Evolutionary conservation across 1,284 basidiomycete genomes (phyloP), one percentile per base, ranked within the genome.

Genomic region (Ganoderma multipileum): DNA sequence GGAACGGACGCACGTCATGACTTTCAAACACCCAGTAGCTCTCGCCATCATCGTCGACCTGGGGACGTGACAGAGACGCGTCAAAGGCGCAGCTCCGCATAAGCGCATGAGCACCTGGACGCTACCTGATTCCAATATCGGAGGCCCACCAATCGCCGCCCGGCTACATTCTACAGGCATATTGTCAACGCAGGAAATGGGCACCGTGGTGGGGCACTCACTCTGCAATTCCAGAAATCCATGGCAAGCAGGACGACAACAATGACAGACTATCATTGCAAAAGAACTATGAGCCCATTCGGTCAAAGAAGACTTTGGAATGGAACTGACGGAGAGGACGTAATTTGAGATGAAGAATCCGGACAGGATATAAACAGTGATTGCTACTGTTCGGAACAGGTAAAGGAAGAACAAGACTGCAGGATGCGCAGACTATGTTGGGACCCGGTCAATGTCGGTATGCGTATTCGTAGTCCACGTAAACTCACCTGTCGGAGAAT

Each of bases 161-260:
- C 96, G 0, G 96, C 90, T 28, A 98, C 95, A 76, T 98, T 98
- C 91, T 96, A n/a, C 47, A 64, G 50, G n/a, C 23, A 33, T n/a
- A 54, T 28, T 36, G 62, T 64, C 64, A 66, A 20, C 18, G 41
- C 14, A n/a, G 57, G 63, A 64, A 60, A 7, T 60, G 38, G 33
- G 12, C 63, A 12, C 16, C 20, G 52, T 59, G 28, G 57, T 16
- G 57, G 5, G 36, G 33, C n/a, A 79, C 88, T 71, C 75, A 95
- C 95, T 77, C 95, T 83, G 73, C 95, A 96, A 77, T 97, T 98
- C 97, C 96, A 98, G 79, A 98, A 98, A 81, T 98, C 96, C 86
- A 96, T 92, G 0, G 96, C 93, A 41, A 98, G 87, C 28, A 98
- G 84, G 1, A 97, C 91, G 28, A 98, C 96, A 0, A 98, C 96